These are phyloP conservation scores for Penicillium paradoxum DNA, from an alignment of 495 filamentous ascomycete genomes.

Conservation along the genomic window DNA sequence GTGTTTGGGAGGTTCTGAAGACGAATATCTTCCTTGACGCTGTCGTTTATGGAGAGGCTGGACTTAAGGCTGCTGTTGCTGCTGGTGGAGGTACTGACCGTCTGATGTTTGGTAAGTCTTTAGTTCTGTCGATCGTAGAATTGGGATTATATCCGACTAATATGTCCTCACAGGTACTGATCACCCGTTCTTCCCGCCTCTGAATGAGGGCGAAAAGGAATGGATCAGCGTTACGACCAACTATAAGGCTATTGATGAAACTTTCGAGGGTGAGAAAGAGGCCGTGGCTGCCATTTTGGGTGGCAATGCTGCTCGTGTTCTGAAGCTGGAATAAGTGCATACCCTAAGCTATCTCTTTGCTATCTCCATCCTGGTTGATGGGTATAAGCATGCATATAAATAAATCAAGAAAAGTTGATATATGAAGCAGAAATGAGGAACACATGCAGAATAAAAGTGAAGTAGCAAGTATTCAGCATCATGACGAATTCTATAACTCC, in stretches of 20 bases:
- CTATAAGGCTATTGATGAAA: slow-evolving; percentile 60
- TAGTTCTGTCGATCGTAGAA: neutral
- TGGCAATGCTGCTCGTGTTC: slow-evolving; percentile 61
- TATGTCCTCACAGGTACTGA: slow-evolving; percentile 58
- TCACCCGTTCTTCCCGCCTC: slow-evolving; percentile 91
- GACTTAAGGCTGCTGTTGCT: slow-evolving; percentile 65
- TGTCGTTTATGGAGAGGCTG: slow-evolving; percentile 72
- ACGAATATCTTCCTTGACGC: slow-evolving; percentile 92
- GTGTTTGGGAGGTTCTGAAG: slow-evolving; percentile 73
- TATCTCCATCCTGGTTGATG: neutral
- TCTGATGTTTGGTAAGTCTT: slow-evolving; percentile 63
- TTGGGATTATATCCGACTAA: slow-evolving; percentile 4
- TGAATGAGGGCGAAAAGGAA: slow-evolving; percentile 54
- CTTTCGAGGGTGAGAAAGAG: slow-evolving; percentile 50
- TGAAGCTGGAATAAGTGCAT: slow-evolving; percentile 46
- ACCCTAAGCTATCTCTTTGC: neutral
- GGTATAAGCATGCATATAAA: neutral
- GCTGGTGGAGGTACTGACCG: slow-evolving; percentile 54
- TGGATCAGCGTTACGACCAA: slow-evolving; percentile 86
- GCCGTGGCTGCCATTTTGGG: slow-evolving; percentile 55
- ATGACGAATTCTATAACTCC: neutral
- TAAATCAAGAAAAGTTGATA: no score
- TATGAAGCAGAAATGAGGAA: neutral
- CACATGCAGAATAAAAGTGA: neutral
- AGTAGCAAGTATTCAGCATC: neutral